Percentiles rank a stretch among this genome's conserved stretches.
These are phyloP conservation scores for Wickerhamiella parazyma DNA, from an alignment of 805 yeast genomes.

Conservation along the genomic window DNA sequence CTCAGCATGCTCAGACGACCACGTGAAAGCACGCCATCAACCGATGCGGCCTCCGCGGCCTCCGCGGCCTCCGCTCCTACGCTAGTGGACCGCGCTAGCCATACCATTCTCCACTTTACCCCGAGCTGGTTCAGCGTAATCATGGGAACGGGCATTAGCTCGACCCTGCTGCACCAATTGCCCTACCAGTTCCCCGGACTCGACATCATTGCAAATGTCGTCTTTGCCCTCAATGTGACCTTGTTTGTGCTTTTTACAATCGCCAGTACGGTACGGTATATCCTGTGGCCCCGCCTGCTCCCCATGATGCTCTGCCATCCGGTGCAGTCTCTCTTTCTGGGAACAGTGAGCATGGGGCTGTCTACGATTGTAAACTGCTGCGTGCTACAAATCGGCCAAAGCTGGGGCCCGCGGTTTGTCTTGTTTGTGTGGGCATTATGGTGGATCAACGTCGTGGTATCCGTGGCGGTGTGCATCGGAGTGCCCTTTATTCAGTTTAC, in stretches of 20 bases:
- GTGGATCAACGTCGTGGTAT: slow-evolving; percentile 41
- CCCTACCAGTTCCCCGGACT: slow-evolving; percentile 56
- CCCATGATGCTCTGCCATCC: slow-evolving; percentile 29
- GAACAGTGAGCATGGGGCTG: slow-evolving; percentile 71
- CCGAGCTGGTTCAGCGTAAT: slow-evolving; percentile 46
- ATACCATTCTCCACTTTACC: slow-evolving; percentile 7
- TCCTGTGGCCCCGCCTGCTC: slow-evolving; percentile 27
- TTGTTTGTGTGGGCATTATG: slow-evolving; percentile 48
- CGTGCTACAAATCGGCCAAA: slow-evolving; percentile 24
- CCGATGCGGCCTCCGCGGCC: no score
- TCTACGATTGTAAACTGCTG: slow-evolving; percentile 51
- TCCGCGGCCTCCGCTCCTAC: no score
- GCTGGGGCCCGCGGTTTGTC: slow-evolving; percentile 31
- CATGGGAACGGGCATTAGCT: slow-evolving; percentile 79
- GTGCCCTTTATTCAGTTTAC: slow-evolving; percentile 36
- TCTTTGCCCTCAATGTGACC: slow-evolving; percentile 46
- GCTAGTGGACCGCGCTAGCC: neutral
- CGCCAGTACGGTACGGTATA: slow-evolving; percentile 31
- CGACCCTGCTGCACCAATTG: slow-evolving; percentile 46
- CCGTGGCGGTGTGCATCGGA: slow-evolving; percentile 37
- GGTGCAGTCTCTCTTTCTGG: slow-evolving; percentile 47
- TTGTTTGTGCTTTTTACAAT: slow-evolving; percentile 32
- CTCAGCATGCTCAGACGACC: neutral
- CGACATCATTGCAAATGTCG: slow-evolving; percentile 39
- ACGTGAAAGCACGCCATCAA: neutral